phyloP scores from a whole-genome alignment of 2,329 filamentous ascomycete species.

The Trichoderma breve region DNA sequence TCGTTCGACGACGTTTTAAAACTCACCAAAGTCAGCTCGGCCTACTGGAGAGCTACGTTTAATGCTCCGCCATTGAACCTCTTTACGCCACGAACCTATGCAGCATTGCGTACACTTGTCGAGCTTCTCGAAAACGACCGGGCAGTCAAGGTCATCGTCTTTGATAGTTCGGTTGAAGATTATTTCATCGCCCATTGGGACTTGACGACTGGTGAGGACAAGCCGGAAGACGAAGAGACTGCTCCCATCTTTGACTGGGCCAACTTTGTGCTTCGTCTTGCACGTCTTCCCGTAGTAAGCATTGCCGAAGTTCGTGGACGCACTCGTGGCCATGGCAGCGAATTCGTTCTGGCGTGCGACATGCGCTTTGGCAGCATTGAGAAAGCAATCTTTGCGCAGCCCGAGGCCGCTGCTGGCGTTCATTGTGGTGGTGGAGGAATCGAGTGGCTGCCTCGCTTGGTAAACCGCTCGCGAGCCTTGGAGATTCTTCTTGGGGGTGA shows the following conservation, averaged over 20 bases:
- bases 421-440: neutral
- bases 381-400: neutral
- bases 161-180: neutral
- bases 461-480: neutral
- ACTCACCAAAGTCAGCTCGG: conserved; percentile 3
- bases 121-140: neutral
- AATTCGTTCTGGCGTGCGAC: neutral
- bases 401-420: neutral
- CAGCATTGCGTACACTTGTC: neutral
- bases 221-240: neutral
- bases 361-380: conserved; percentile 2
- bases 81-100: neutral
- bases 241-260: neutral
- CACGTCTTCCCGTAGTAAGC: neutral
- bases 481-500: neutral
- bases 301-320: neutral
- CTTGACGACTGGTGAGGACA: neutral
- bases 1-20: conserved; percentile 2
- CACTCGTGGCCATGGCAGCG: neutral
- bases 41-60: conserved; percentile 8
- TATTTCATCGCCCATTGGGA: neutral
- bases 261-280: neutral
- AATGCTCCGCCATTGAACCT: conserved; percentile 3
- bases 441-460: neutral
- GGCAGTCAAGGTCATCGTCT: conserved; percentile 1